A percentile compares a stretch with the other conserved stretches of the same genome.
These are phyloP conservation scores for Coemansia sp. DNA, from an alignment of 192 early-diverging fungal species.

Conservation along the genomic window DNA sequence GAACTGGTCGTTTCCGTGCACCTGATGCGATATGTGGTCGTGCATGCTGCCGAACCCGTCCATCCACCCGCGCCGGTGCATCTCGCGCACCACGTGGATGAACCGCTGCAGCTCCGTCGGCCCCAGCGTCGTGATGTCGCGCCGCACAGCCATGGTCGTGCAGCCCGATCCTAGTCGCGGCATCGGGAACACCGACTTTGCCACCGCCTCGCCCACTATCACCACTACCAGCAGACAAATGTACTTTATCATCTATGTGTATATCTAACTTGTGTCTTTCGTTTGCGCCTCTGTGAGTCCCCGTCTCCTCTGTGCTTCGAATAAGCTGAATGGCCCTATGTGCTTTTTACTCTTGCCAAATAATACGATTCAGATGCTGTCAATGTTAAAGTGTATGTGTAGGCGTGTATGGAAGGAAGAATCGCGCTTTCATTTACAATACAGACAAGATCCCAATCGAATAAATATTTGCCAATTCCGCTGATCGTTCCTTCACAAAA, in stretches of 20 bases:
- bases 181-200: conserved; percentile 43
- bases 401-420: not conserved
- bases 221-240: conserved; percentile 33
- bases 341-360: no score
- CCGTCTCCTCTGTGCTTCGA: not conserved
- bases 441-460: not conserved
- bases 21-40: conserved; percentile 52
- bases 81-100: conserved; percentile 38
- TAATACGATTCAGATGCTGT: no score
- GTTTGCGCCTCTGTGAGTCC: not conserved
- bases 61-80: conserved; percentile 57
- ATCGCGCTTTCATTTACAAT: not conserved
- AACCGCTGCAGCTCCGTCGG: conserved; percentile 40
- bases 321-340: no score
- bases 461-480: not conserved
- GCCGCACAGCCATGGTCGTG: conserved; percentile 30
- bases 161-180: conserved; percentile 37
- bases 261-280: not conserved
- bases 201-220: conserved; percentile 21
- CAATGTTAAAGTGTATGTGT: not conserved
- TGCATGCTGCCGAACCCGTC: conserved; percentile 57
- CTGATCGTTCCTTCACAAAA: conserved; percentile 7
- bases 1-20: conserved; percentile 57
- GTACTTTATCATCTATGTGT: conserved; percentile 29
- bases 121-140: conserved; percentile 36